phyloP scores from a whole-genome alignment of 305 asterid species.

The Andrographis paniculata region DNA sequence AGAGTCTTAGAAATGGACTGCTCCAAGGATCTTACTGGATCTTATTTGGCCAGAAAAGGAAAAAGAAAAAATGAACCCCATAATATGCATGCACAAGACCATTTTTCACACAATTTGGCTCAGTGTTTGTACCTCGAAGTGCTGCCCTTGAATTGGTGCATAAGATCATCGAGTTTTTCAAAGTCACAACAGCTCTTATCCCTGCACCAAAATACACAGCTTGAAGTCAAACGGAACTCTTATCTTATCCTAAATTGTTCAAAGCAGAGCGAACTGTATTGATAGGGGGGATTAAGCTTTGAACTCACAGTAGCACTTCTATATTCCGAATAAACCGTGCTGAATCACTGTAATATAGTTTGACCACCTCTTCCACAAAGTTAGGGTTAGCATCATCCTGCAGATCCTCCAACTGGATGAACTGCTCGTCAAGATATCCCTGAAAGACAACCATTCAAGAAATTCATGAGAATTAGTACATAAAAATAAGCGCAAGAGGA shows the following conservation, averaged over 20 bases:
- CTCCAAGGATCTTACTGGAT: no score
- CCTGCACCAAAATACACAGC: constrained; percentile 24
- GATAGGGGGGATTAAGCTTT: neutral
- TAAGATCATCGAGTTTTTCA: constrained; percentile 41
- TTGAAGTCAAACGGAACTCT: neutral
- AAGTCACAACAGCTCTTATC: constrained; percentile 37
- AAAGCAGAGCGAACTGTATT: neutral
- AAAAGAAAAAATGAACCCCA: neutral
- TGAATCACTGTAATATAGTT: constrained; percentile 48
- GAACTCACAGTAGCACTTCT: constrained; percentile 44
- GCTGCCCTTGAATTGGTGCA: constrained; percentile 81
- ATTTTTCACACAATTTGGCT: neutral
- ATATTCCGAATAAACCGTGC: constrained; percentile 49
- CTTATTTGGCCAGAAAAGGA: constrained; percentile 1
- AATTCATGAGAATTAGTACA: neutral
- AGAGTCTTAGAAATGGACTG: neutral
- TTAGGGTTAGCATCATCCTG: constrained; percentile 71
- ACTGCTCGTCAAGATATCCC: constrained; percentile 82
- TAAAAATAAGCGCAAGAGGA: constrained; percentile 5
- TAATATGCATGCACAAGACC: neutral
- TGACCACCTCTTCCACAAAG: constrained; percentile 74
- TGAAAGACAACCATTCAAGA: constrained; percentile 15
- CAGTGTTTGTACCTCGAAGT: constrained; percentile 49
- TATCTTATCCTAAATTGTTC: neutral
- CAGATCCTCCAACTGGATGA: constrained; percentile 60